Conservation (phyloP, 2,329 filamentous ascomycete genomes). For the Hypoxylon rubiginosum region DNA sequence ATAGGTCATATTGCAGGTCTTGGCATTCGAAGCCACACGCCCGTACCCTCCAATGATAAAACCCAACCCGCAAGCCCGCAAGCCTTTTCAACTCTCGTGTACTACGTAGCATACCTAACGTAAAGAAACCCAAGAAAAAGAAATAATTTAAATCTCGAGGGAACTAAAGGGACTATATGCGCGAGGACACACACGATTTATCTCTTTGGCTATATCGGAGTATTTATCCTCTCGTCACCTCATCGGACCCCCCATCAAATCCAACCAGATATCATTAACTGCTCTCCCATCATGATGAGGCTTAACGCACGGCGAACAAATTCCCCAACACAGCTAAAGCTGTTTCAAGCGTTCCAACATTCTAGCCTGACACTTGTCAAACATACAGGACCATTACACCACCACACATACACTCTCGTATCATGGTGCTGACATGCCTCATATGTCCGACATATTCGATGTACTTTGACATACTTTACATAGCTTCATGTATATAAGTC, state of each 20-base stretch:
- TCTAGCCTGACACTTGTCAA: conserved; percentile 38
- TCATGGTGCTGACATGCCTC: neutral
- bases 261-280: conserved; percentile 14
- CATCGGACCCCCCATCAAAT: conserved; percentile 6
- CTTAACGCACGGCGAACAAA: conserved; percentile 46
- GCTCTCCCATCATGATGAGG: conserved; percentile 26
- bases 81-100: conserved; percentile 7
- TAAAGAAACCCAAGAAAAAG: conserved; percentile 23
- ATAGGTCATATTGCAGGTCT: conserved; percentile 49
- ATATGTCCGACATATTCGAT: neutral
- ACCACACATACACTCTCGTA: conserved; percentile 27
- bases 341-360: conserved; percentile 28
- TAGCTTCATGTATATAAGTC: neutral
- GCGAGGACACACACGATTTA: conserved; percentile 43
- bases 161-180: conserved; percentile 12
- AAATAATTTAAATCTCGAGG: conserved; percentile 48
- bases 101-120: conserved; percentile 28
- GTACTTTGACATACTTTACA: neutral
- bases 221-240: conserved; percentile 44
- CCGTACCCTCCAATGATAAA: conserved; percentile 20
- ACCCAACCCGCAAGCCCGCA: conserved; percentile 30
- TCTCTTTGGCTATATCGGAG: conserved; percentile 47
- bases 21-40: conserved; percentile 46
- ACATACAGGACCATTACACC: conserved; percentile 31
- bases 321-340: conserved; percentile 48